Evolutionary conservation across 225 moss, liverwort and hornwort species (phyloP), one percentile per base, ranked within the genome.

Genomic region (Straminergon stramineum): DNA sequence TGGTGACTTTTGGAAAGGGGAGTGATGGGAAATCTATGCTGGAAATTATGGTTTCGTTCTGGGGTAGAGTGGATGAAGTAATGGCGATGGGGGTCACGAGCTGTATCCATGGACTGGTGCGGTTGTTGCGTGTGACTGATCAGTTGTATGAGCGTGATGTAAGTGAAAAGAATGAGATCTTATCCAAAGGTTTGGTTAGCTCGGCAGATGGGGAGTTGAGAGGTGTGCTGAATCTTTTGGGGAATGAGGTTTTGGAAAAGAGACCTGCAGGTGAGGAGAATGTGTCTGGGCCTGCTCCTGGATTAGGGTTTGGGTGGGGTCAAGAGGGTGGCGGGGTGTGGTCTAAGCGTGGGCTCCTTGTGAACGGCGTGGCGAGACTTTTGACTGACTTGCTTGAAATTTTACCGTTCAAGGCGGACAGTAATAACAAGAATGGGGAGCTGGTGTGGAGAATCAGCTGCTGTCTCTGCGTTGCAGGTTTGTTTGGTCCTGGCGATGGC

Each of bases 241-340:
- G 95, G 79, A 88, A 94, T 56, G 91, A 92, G 69, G 64, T 95
- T 31, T 74, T 91, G 9, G 75, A 57, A 48, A 63, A 12, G 67
- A 84, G n/a, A 39, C 85, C 90, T 53, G 87, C 74, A 23, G 45
- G 56, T 61, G 86, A 71, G 52, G 84, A 86, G 35, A 91, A 86
- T 21, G 55, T 86, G 53, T 91, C 93, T 9, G 96, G 94, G 31
- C 95, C 94, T 89, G 96, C 98, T 71, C 96, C 98, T 80, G 97
- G 98, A 65, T 84, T 97, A 81, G 96, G 97, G 56, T 70, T 94
- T 23, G 98, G 98, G 15, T 99, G 98, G 98, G 96, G 98, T 65
- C 91, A 87, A 73, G 48, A 82, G 19, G 93, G 94, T 64, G 97
- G 95, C 39, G 96, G 97, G 19, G 75, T 93, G 78, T 99, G 96